Percentiles rank a stretch among this genome's conserved stretches.
These are phyloP conservation scores for Daldinia grandis DNA, from an alignment of 495 filamentous ascomycete genomes.

Conservation along the genomic window DNA sequence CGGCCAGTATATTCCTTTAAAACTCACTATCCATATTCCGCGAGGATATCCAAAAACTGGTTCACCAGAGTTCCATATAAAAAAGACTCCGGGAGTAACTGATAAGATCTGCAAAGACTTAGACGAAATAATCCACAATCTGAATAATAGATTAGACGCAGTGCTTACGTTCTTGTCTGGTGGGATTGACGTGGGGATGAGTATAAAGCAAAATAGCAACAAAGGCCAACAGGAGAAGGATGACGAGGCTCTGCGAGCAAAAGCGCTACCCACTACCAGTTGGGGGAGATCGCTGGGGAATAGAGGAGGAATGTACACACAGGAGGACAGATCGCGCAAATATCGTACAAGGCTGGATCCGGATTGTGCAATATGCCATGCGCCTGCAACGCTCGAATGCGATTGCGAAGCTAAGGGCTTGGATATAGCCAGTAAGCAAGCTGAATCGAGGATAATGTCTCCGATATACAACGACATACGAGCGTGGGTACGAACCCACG, in stretches of 20 bases:
- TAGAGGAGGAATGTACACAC: too few species aligned
- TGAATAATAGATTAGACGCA: neutral
- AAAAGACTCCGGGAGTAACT: neutral
- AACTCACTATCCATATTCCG: neutral
- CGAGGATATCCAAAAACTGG: neutral
- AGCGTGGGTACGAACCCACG: neutral
- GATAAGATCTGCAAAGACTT: neutral
- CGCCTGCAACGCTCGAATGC: neutral
- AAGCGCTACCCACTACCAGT: too few species aligned
- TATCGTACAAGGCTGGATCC: neutral
- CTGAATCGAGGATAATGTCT: neutral
- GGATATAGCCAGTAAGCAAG: neutral
- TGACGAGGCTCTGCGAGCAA: too few species aligned
- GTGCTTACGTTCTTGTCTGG: neutral
- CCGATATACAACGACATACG: neutral
- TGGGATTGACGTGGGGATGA: too few species aligned
- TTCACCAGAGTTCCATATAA: neutral
- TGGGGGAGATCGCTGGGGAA: too few species aligned
- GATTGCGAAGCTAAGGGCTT: neutral
- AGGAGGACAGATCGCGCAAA: neutral
- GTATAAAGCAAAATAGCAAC: too few species aligned
- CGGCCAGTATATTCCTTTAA: neutral
- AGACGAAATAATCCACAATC: neutral
- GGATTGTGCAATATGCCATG: neutral
- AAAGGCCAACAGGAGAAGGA: too few species aligned